Base-by-base conservation (phyloP, 495 filamentous ascomycete genomes). In the Trichocladium uniseriatum region DNA sequence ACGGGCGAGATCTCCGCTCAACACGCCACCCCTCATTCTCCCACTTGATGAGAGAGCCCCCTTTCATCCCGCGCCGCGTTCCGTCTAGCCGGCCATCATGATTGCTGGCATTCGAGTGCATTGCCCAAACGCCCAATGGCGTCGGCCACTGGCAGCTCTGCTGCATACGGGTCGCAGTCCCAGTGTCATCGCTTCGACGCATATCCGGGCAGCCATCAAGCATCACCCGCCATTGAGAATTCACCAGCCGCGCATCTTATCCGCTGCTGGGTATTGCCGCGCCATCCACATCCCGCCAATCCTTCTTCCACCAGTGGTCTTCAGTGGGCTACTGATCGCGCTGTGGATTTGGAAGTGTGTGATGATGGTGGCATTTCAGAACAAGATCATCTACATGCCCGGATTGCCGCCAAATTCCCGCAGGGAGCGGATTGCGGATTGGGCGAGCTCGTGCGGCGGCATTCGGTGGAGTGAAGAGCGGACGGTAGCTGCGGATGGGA, bases 341-440 rank as follows among this genome's bases (percentile, higher is more conserved):
- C 71, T 89, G 10, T 90, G 84, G 82, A 73, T 74, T 0, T 89
- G 83, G 76, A 90, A 92, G 68, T 89, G 84, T 54, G 60, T 82
- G 45, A 86, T 89, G 83, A 79, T 90, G 66, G 72, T 91, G 16
- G 54, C 83, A 5, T 82, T 91, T 59, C 87, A 89, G 63, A 86
- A 90, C 58, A 86, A 87, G 51, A 87, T 92, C 49, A 80, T 91
- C 40, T 90, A 90, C 65, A 86, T 89, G 67, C 82, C 86, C 0
- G 80, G 79, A 28, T 53, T 88, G 7, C 84, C 84, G 10, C 83
- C 84, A 1, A 75, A 69, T 56, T 65, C 76, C 0, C 68, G 78
- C 7, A 52, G 69, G 27, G 78, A 84, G 60, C 79, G 58, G 38
- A 82, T 90, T 21, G 57, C 63, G 2, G 77, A 83, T 43, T 87